Conservation (phyloP, 1,284 basidiomycete species). For the Apiotrichum laibachii region DNA sequence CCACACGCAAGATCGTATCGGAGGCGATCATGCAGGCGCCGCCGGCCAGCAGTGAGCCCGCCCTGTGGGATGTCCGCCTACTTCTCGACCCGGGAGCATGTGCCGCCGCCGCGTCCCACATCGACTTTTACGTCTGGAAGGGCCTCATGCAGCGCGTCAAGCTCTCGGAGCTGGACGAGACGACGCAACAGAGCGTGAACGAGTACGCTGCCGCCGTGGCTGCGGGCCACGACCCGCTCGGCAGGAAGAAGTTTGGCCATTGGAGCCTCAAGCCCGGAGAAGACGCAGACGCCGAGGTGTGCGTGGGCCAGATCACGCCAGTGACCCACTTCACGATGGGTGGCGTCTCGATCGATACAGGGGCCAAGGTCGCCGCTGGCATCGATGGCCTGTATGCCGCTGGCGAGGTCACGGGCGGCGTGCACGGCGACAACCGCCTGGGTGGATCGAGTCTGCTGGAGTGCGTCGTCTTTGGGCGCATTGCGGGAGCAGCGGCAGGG, state of each 20-base stretch:
- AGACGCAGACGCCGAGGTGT: constrained; percentile 6
- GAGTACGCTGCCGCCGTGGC: constrained; percentile 9
- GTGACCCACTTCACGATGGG: constrained; percentile 22
- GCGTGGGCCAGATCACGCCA: constrained; percentile 13
- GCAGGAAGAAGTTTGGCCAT: constrained; percentile 5
- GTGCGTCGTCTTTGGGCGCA: constrained; percentile 17
- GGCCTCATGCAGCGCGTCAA: constrained; percentile 11
- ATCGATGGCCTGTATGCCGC: constrained; percentile 11
- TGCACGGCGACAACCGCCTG: constrained; percentile 21
- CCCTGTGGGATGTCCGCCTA: constrained; percentile 15
- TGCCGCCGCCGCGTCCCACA: constrained; percentile 8
- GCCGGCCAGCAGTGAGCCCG: not conserved
- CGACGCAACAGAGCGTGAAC: constrained; percentile 1
- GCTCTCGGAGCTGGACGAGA: constrained; percentile 1
- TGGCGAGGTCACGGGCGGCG: constrained; percentile 18
- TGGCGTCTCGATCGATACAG: constrained; percentile 10
- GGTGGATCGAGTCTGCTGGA: constrained; percentile 18
- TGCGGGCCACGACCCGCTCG: constrained; percentile 7
- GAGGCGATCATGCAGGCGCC: not conserved
- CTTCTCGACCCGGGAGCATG: constrained; percentile 17
- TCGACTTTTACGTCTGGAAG: constrained; percentile 21
- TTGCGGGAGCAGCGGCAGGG: constrained; percentile 3
- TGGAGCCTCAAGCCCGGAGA: constrained; percentile 8
- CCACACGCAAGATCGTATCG: not conserved
- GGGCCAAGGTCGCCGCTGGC: not conserved